Evolutionary conservation across 2,329 filamentous ascomycete species (phyloP).

Genomic region (Lomentospora prolificans): DNA sequence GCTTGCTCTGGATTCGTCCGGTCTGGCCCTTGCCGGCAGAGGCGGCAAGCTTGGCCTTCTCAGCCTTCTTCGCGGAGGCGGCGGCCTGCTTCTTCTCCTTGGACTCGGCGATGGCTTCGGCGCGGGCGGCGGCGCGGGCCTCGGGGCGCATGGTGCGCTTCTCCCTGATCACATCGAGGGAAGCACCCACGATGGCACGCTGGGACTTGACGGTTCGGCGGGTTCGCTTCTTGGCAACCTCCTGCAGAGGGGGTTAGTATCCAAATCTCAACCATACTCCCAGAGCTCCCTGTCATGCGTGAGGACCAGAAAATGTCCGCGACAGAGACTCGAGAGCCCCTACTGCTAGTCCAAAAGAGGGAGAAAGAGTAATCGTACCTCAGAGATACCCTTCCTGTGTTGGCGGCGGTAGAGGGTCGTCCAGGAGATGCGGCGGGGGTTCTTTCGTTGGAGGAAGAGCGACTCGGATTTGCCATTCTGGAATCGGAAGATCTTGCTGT

Average conservation of each 20-base stretch:
- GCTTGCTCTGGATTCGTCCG: conserved; percentile 83
- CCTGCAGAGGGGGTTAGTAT: conserved; percentile 53
- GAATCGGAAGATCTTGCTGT: conserved; percentile 99
- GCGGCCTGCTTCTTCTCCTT: conserved; percentile 96
- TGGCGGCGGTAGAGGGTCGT: conserved; percentile 96
- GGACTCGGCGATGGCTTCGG: conserved; percentile 85
- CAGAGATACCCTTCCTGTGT: conserved; percentile 99
- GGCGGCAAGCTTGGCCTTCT: conserved; percentile 93
- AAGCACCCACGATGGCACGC: conserved; percentile 97
- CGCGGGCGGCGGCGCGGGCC: conserved; percentile 84
- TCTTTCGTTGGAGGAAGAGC: conserved; percentile 99
- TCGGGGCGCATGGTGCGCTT: conserved; percentile 89
- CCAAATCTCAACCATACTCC: background rate
- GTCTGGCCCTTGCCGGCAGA: conserved; percentile 66
- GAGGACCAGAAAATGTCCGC: background rate
- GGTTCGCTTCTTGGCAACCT: conserved; percentile 99
- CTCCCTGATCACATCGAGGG: conserved; percentile 99
- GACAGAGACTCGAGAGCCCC: background rate
- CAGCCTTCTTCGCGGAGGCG: conserved; percentile 91
- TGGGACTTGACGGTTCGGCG: conserved; percentile 97
- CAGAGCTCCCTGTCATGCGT: background rate
- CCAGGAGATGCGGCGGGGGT: conserved; percentile 98
- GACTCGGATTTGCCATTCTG: conserved; percentile 99
- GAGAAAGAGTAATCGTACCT: conserved; percentile 57
- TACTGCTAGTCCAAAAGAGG: background rate